These are phyloP conservation scores for Russula sp. DNA, from an alignment of 768 basidiomycete species.

Conservation along the genomic window DNA sequence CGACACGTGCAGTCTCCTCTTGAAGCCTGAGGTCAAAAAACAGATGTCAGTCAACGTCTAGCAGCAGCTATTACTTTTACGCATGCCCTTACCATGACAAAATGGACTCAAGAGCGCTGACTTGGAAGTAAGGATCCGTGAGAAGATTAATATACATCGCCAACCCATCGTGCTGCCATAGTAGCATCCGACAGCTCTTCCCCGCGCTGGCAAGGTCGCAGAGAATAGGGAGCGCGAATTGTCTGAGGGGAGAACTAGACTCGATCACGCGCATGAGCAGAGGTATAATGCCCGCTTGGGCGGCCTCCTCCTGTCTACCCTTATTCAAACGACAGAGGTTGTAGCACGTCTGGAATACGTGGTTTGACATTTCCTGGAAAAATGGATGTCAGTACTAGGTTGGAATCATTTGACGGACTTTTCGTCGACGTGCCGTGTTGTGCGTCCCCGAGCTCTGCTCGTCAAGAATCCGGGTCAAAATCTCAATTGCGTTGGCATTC, in stretches of 20 bases:
- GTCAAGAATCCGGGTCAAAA: conserved; percentile 78
- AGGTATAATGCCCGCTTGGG: conserved; percentile 91
- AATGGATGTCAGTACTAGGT: background rate
- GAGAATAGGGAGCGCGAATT: conserved; percentile 93
- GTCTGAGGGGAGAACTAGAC: conserved; percentile 86
- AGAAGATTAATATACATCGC: conserved; percentile 70
- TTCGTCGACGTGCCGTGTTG: conserved; percentile 55
- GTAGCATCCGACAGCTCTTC: conserved; percentile 80
- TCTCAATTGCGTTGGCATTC: conserved; percentile 92
- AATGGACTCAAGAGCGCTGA: conserved; percentile 86
- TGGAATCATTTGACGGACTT: background rate
- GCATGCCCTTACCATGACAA: conserved; percentile 67
- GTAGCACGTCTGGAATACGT: conserved; percentile 96
- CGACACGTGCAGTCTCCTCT: conserved; percentile 91
- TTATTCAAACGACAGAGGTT: conserved; percentile 95
- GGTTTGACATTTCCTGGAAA: conserved; percentile 88
- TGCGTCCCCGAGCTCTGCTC: conserved; percentile 74
- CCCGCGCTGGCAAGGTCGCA: conserved; percentile 95
- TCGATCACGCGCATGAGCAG: conserved; percentile 85
- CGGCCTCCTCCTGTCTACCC: conserved; percentile 92
- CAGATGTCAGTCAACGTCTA: background rate
- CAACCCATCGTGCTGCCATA: conserved; percentile 95
- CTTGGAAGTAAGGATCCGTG: conserved; percentile 86
- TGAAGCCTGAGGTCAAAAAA: conserved; percentile 58
- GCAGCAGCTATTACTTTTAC: background rate